Percentiles rank a stretch among this genome's conserved stretches.
Evolutionary conservation across 2,329 filamentous ascomycete genomes (phyloP).

Genomic region (Hypoxylon sp.): DNA sequence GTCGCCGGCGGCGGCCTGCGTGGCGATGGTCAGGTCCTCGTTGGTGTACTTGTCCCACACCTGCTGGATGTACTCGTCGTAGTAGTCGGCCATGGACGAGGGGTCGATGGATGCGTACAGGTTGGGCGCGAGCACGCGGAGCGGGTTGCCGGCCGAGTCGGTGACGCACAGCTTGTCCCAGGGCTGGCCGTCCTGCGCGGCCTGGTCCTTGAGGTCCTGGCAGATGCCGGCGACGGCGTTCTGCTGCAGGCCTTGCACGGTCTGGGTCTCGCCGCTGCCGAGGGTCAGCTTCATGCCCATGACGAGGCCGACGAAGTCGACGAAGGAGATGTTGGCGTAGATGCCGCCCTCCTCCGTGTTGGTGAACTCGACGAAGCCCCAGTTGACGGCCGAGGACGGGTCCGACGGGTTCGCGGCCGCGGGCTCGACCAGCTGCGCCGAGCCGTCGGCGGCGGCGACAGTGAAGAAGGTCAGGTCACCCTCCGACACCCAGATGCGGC

Average conservation of each 20-base stretch:
- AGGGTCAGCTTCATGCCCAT: constrained; percentile 58
- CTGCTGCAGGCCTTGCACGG: constrained; percentile 50
- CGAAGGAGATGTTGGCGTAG: constrained; percentile 59
- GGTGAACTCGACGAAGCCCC: constrained; percentile 61
- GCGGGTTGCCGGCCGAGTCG: constrained; percentile 45
- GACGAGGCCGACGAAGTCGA: constrained; percentile 60
- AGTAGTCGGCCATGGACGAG: constrained; percentile 52
- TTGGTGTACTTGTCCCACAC: constrained; percentile 55
- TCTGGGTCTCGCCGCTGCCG: constrained; percentile 48
- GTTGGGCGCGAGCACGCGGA: constrained; percentile 57
- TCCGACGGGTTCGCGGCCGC: constrained; percentile 54
- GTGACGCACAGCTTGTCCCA: constrained; percentile 57
- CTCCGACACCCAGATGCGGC: constrained; percentile 53
- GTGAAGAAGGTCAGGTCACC: constrained; percentile 52
- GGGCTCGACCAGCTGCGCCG: constrained; percentile 55
- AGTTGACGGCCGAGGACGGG: constrained; percentile 53
- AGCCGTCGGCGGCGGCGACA: constrained; percentile 42
- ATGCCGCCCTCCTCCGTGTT: constrained; percentile 50
- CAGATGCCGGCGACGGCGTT: constrained; percentile 52
- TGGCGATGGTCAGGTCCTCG: constrained; percentile 53
- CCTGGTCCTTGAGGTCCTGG: constrained; percentile 50
- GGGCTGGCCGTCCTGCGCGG: constrained; percentile 48
- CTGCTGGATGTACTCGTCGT: constrained; percentile 53
- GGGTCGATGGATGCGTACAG: constrained; percentile 50
- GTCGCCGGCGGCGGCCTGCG: constrained; percentile 50